A percentile compares a stretch with the other conserved stretches of the same genome.
Conservation (phyloP, 345 rosid genomes). For the Lagerstroemia speciosa region DNA sequence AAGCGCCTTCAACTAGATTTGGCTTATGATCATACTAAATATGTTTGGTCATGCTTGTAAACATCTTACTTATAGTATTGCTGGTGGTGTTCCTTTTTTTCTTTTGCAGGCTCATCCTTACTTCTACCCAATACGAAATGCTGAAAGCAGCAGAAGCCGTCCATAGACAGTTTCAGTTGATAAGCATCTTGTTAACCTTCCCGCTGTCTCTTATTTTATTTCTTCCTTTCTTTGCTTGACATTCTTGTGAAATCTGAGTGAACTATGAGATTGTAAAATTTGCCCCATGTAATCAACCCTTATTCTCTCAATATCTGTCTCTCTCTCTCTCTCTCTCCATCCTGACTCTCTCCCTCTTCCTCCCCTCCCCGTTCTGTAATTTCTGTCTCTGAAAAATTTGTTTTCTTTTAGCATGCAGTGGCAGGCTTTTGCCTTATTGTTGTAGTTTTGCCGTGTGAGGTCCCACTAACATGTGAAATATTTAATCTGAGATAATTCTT, state of each 20-base stretch:
- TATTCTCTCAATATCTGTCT: not conserved
- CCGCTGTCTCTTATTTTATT: not conserved
- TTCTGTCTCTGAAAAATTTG: not conserved
- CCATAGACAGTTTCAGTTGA: conserved; percentile 15
- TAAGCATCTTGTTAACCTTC: not conserved
- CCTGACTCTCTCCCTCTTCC: not conserved
- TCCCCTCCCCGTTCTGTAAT: not conserved
- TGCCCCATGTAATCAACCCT: not conserved
- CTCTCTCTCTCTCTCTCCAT: not conserved
- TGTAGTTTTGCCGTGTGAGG: not conserved
- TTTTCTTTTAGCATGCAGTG: not conserved
- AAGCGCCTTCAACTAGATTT: not conserved
- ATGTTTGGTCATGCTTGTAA: not conserved
- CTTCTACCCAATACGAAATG: conserved; percentile 76
- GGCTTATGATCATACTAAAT: not conserved
- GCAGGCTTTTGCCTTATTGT: not conserved
- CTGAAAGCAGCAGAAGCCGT: conserved; percentile 71
- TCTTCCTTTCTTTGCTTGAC: not conserved
- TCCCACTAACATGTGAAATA: conserved; percentile 3
- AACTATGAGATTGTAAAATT: not conserved
- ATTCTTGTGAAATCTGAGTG: not conserved
- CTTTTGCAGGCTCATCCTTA: conserved; percentile 77
- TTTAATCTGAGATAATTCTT: not conserved
- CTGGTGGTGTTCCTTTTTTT: not conserved
- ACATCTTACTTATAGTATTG: not conserved